phyloP scores from a whole-genome alignment of 1,139 yeast genomes.

The Saccharomyces hybrid region DNA sequence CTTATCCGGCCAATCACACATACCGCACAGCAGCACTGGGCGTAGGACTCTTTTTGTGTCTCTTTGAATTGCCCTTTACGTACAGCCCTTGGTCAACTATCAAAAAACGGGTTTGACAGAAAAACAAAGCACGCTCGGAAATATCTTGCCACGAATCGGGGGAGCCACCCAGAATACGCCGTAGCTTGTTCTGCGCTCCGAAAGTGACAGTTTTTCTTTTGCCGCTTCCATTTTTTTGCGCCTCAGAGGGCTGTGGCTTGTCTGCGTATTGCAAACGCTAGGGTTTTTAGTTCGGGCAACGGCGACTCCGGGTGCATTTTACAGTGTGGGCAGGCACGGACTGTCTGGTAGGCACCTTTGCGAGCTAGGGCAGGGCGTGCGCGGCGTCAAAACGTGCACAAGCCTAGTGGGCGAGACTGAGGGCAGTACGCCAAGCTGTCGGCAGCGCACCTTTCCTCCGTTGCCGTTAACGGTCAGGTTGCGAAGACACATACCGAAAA shows the following conservation, averaged over 20 bases:
- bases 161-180: background rate
- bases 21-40: background rate
- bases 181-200: background rate
- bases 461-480: background rate
- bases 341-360: too few relatives aligned
- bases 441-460: background rate
- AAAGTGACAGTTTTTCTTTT: background rate
- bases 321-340: background rate
- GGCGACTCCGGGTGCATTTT: background rate
- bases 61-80: background rate
- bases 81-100: background rate
- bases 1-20: background rate
- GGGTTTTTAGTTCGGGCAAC: background rate
- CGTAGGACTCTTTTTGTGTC: constrained; percentile 1
- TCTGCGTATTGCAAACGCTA: background rate
- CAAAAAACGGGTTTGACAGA: background rate
- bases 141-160: background rate
- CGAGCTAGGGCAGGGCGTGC: too few relatives aligned
- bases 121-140: background rate
- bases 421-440: background rate
- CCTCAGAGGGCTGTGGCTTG: background rate
- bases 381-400: too few relatives aligned
- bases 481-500: background rate
- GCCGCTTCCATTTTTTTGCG: background rate
- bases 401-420: background rate